Evolutionary conservation across 768 basidiomycete species (phyloP), one percentile per base, ranked within the genome.

Genomic region (Boletus reticulatus): DNA sequence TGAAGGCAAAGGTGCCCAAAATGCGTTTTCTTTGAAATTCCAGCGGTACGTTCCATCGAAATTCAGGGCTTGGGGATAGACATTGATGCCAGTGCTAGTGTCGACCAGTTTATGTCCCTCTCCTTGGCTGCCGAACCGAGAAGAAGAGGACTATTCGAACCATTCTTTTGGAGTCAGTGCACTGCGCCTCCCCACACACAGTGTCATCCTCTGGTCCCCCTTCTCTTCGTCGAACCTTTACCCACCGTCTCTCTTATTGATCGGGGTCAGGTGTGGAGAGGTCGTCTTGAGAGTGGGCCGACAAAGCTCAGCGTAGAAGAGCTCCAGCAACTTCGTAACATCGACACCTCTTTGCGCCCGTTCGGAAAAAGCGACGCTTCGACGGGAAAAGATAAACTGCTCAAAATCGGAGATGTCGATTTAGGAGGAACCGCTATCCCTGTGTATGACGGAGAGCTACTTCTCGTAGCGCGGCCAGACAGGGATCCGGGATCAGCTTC

Each of bases 71-170:
- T 53, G 16, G 27, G 27, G 10, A 29, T 34, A 31, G 22, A 22
- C 0, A 19, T 34, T 64, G 41, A 58, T 58, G 46, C 14, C 20
- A 3, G 50, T 49, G 12, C 46, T 59, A 90, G 87, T 9, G 73
- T 88, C 57, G 89, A 89, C 24, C 87, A 89, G 57, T 92, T 90
- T 62, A 87, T 86, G 81, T 83, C 87, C 0, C 75, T 90, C 19
- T 92, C 91, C 3, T 68, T 90, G 34, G 83, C 87, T 38, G 83
- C 86, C 16, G 91, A 93, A 62, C 84, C 89, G 8, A 80, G 85
- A 20, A 77, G 84, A n/a, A 84, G 80, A 66, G 87, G 88, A 9
- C 71, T 87, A 2, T 92, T 89, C 53, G 88, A 90, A 59, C 88
- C 89, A 0, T 82, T 85, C 60, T 90, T 86, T 71, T 92, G 89